Evolutionary conservation across 2,329 filamentous ascomycete genomes (phyloP), one percentile per base, ranked within the genome.

Genomic region (Pestalotiopsis sp.): DNA sequence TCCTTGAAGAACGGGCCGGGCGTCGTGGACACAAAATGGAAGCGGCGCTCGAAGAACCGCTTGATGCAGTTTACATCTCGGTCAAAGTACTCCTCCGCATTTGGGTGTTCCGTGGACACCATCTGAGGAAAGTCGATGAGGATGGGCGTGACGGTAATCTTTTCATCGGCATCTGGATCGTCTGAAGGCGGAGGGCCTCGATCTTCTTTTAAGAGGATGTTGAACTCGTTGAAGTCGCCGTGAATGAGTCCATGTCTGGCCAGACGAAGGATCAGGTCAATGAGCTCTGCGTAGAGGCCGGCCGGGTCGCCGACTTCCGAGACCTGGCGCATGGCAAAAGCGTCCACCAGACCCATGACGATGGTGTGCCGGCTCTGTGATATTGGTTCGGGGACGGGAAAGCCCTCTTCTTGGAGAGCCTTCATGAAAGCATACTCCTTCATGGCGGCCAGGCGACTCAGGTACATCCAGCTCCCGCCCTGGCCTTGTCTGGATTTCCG

Each of bases 201-300:
- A 66, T 85, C 88, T 78, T 98, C 95, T 77, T 96, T 94, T 78
- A 99, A 90, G 40, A 99, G 84, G 71, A 99, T 95, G 79, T 99
- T 99, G 86, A 99, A 99, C 80, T 99, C 97, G 83, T 99, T 99
- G 83, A 97, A 99, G 78, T 99, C 96, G 70, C 96, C 96, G 77
- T 99, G 96, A 70, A 99, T 99, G 61, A 99, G 83, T 6, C 96
- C 96, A 73, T 94, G 90, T 70, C 89, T 89, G 5, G 96, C 95
- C 55, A 99, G 85, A 35, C 90, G 88, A 57, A 99, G 83, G 67
- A 99, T 94, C 73, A 98, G 88, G 56, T 89, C 86, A 75, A 99
- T 97, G 40, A 99, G 84, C 69, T 98, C 94, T n/a, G 90, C 91
- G 77, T 99, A 99, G 5, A 99, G 85, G n/a, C 82, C 82, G 2